Conservation (phyloP, 1,284 basidiomycete genomes). For the Trichosporon asahii region DNA sequence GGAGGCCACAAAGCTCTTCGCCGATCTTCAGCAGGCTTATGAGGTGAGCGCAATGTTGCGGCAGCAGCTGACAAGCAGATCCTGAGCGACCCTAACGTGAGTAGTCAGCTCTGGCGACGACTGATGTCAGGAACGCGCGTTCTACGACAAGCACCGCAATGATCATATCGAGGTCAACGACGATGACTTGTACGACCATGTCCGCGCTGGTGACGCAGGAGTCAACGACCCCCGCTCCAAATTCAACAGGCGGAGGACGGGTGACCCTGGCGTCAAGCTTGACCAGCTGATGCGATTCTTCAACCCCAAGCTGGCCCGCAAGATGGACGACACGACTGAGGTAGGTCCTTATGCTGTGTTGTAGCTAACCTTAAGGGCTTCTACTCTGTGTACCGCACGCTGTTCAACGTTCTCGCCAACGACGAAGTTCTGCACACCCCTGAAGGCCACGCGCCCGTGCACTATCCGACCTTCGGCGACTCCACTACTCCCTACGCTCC, state of each 20-base stretch:
- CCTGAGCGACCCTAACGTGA: slow-evolving; percentile 85
- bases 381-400: slow-evolving; percentile 81
- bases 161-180: slow-evolving; percentile 80
- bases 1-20: slow-evolving; percentile 82
- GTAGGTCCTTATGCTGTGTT: slow-evolving; percentile 53
- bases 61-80: slow-evolving; percentile 55
- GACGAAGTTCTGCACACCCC: slow-evolving; percentile 70
- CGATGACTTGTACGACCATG: slow-evolving; percentile 78
- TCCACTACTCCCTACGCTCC: slow-evolving; percentile 65
- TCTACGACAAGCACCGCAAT: slow-evolving; percentile 94
- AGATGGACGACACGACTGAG: slow-evolving; percentile 66
- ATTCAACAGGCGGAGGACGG: slow-evolving; percentile 59
- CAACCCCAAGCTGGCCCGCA: slow-evolving; percentile 68
- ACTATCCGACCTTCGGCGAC: slow-evolving; percentile 80
- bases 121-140: slow-evolving; percentile 77
- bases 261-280: slow-evolving; percentile 73
- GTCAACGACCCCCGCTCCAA: slow-evolving; percentile 54
- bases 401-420: slow-evolving; percentile 77
- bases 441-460: slow-evolving; percentile 50
- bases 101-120: slow-evolving; percentile 25
- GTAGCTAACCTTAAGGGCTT: slow-evolving; percentile 63
- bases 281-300: slow-evolving; percentile 84
- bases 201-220: slow-evolving; percentile 61
- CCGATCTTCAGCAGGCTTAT: slow-evolving; percentile 87
- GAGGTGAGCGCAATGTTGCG: slow-evolving; percentile 66